Conservation (phyloP, 352 stramenopile species). For the Blastocystis sp. region DNA sequence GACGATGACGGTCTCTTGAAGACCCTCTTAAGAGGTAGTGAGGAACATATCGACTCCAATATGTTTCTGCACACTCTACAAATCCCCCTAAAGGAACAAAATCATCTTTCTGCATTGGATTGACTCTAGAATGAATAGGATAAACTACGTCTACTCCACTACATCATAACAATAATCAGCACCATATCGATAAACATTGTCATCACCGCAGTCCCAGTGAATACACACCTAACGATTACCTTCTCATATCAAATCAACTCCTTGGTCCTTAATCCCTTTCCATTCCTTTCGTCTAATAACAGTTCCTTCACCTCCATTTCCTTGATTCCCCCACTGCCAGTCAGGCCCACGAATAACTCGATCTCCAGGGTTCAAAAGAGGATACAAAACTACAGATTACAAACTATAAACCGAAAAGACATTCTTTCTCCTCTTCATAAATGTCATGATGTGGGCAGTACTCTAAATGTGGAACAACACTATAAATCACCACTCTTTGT, state of each 20-base stretch:
- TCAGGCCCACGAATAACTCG: slow-evolving; percentile 54
- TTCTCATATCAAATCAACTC: not conserved
- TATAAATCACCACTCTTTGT: not conserved
- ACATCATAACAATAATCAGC: slow-evolving; percentile 62
- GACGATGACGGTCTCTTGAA: not conserved
- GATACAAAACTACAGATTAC: slow-evolving; percentile 48
- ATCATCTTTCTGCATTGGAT: slow-evolving; percentile 43
- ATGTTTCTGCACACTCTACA: slow-evolving; percentile 38
- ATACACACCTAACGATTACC: slow-evolving; percentile 15
- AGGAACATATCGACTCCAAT: slow-evolving; percentile 60
- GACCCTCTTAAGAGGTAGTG: not conserved
- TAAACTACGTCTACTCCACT: not conserved
- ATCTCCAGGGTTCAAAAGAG: slow-evolving; percentile 8
- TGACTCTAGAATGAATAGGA: not conserved
- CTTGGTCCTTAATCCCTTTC: slow-evolving; percentile 51
- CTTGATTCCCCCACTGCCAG: slow-evolving; percentile 59
- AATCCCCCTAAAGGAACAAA: slow-evolving; percentile 14
- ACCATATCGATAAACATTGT: slow-evolving; percentile 65
- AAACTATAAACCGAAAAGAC: not conserved
- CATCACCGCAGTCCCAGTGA: slow-evolving; percentile 47
- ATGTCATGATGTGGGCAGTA: slow-evolving; percentile 66
- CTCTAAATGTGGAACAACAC: slow-evolving; percentile 38
- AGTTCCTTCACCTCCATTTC: slow-evolving; percentile 29
- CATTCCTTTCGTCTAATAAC: slow-evolving; percentile 62
- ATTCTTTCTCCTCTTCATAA: slow-evolving; percentile 61